phyloP scores from a whole-genome alignment of 371 early-diverging fungal species.

The Blakeslea trispora region DNA sequence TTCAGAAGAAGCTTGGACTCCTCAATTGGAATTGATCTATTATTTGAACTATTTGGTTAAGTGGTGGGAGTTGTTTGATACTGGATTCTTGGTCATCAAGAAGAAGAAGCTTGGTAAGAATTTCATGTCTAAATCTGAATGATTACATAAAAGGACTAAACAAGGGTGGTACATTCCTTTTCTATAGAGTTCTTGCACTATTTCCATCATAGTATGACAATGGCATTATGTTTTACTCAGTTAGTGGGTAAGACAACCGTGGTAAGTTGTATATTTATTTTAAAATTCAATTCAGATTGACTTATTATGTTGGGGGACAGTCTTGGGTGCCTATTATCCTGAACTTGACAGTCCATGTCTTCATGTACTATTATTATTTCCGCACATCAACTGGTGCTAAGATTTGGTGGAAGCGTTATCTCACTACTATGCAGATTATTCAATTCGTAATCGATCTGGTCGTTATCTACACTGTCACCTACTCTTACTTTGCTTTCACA shows the following conservation, averaged over 20 bases:
- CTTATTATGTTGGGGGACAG: conserved; percentile 18
- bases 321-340: conserved; percentile 75
- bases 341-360: conserved; percentile 84
- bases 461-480: conserved; percentile 72
- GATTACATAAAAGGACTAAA: too few relatives aligned
- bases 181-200: conserved; percentile 71
- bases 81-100: conserved; percentile 66
- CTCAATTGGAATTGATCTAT: conserved; percentile 59
- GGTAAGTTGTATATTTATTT: conserved; percentile 40
- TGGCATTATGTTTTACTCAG: conserved; percentile 77
- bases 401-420: conserved; percentile 88
- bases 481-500: conserved; percentile 68
- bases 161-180: background rate
- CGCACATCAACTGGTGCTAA: conserved; percentile 75
- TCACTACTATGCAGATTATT: conserved; percentile 85
- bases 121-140: too few relatives aligned
- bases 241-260: conserved; percentile 73
- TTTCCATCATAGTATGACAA: conserved; percentile 85
- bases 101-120: conserved; percentile 57
- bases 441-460: conserved; percentile 84
- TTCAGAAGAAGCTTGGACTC: conserved; percentile 53
- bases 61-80: conserved; percentile 72
- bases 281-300: background rate
- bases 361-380: conserved; percentile 91
- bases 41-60: conserved; percentile 74